Base-by-base conservation (phyloP, 2,329 filamentous ascomycete species). In the Aureobasidium sp. region DNA sequence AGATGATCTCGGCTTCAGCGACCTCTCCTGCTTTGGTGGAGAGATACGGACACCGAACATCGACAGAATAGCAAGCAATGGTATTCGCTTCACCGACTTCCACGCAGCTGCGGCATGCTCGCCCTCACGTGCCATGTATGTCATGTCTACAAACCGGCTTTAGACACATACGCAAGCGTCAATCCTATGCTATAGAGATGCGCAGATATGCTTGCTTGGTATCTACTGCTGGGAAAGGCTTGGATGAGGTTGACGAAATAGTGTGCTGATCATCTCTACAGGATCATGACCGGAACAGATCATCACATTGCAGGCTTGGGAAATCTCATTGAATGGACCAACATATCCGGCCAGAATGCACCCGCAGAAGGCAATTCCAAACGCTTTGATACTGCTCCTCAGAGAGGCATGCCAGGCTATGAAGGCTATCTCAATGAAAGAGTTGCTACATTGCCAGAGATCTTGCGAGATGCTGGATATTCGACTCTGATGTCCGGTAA, bases 101-200 rank as follows among this genome's bases (percentile, higher is more conserved):
- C 85, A 87, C 68, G 82, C 84, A 1, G 84, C 85, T 0, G 82
- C 84, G 2, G 84, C 85, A 56, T 87, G 84, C 72, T 87, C 84
- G 55, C 85, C 85, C 1, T 84, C 83, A 2, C 77, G 84, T 41
- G 82, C 84, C 20, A 87, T 87, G 85, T 63, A 62, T 55, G 64
- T 50, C 5, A 27, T 17, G 8, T 17, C 20, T 53, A 17, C 6
- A 17, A 8, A 6, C 13, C 15, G 12, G 44, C 12, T 47, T 26
- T 26, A 17, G 26, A 17, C 13, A 8, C 7, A 2, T 29, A 29
- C 12, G 6, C 23, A 17, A 27, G 13, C 44, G 23, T 17, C 26
- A 47, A 8, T 8, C 5, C 27, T 3, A 46, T 46, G 23, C 41
- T 15, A 27, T 29, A 17, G 13, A 26, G 13, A 47, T 47, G 44